phyloP scores from a whole-genome alignment of 2,329 filamentous ascomycete species.

The Colletotrichum lupini region DNA sequence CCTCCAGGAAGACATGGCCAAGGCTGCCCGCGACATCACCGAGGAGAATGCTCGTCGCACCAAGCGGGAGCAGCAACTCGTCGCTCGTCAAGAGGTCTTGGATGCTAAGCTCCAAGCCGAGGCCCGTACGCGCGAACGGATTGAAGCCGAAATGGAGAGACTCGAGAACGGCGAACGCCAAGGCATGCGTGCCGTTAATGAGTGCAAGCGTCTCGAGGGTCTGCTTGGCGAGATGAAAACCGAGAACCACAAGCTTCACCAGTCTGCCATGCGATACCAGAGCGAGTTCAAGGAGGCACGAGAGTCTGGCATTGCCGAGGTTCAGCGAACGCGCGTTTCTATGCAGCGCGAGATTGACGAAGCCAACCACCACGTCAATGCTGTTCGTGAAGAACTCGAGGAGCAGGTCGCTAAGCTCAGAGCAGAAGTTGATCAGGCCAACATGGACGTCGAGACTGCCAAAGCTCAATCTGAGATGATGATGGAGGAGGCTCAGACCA shows the following conservation, averaged over 20 bases:
- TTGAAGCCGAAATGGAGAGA: constrained; percentile 74
- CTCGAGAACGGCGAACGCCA: constrained; percentile 73
- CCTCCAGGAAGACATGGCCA: constrained; percentile 88
- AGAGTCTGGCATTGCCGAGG: constrained; percentile 81
- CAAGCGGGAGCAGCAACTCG: constrained; percentile 81
- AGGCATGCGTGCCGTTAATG: constrained; percentile 71
- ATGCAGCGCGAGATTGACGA: constrained; percentile 86
- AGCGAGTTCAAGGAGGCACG: constrained; percentile 87
- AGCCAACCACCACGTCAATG: constrained; percentile 87
- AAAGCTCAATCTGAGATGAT: constrained; percentile 87
- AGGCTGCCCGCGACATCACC: constrained; percentile 81
- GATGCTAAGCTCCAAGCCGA: constrained; percentile 82
- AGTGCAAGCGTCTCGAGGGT: constrained; percentile 69
- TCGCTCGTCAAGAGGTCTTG: constrained; percentile 83
- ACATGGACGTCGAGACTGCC: constrained; percentile 82
- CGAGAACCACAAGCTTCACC: constrained; percentile 79
- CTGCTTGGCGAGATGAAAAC: constrained; percentile 67
- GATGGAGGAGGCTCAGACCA: constrained; percentile 81
- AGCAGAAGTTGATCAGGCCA: constrained; percentile 80
- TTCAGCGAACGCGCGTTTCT: constrained; percentile 81
- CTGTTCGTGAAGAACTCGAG: constrained; percentile 84
- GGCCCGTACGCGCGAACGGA: constrained; percentile 73
- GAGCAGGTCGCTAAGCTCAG: constrained; percentile 79
- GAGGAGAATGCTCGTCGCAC: constrained; percentile 84
- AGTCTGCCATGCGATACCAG: constrained; percentile 75